These are phyloP conservation scores for Phylloporus sp. DNA, from an alignment of 768 basidiomycete species.

Conservation along the genomic window DNA sequence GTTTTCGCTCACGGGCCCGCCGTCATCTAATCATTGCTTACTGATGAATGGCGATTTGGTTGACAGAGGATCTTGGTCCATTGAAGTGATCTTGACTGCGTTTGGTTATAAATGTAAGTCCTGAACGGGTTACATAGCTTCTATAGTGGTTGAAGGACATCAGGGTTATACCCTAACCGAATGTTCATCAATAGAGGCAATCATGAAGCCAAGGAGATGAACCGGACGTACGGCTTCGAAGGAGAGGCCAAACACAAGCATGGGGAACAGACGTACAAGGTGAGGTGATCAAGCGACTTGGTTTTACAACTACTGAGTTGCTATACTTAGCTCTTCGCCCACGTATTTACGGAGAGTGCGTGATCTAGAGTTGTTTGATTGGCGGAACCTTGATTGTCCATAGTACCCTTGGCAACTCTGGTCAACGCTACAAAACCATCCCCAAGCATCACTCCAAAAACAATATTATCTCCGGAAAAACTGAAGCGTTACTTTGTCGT, in stretches of 20 bases:
- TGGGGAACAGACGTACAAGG: conserved; percentile 93
- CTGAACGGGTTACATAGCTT: neutral
- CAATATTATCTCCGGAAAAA: conserved; percentile 81
- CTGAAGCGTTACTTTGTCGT: conserved; percentile 89
- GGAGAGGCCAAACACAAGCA: conserved; percentile 97
- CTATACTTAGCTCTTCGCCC: conserved; percentile 70
- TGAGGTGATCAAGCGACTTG: conserved; percentile 19
- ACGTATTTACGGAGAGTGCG: conserved; percentile 88
- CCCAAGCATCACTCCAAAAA: conserved; percentile 32
- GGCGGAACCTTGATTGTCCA: conserved; percentile 4
- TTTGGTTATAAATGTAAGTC: conserved; percentile 91
- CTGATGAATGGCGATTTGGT: conserved; percentile 96
- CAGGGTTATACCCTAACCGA: conserved; percentile 86
- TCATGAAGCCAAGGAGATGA: conserved; percentile 98
- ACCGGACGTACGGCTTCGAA: conserved; percentile 88
- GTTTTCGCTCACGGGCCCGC: conserved; percentile 79
- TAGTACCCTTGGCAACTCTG: conserved; percentile 89
- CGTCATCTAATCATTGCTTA: conserved; percentile 78
- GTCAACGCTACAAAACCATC: conserved; percentile 67
- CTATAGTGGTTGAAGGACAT: conserved; percentile 10
- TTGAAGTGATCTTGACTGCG: conserved; percentile 88
- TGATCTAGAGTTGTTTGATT: neutral
- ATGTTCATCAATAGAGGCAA: conserved; percentile 97
- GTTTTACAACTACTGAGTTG: conserved; percentile 1
- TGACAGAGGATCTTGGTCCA: conserved; percentile 94